phyloP scores from a whole-genome alignment of 257 asterid genomes.

The Datura wrightii region DNA sequence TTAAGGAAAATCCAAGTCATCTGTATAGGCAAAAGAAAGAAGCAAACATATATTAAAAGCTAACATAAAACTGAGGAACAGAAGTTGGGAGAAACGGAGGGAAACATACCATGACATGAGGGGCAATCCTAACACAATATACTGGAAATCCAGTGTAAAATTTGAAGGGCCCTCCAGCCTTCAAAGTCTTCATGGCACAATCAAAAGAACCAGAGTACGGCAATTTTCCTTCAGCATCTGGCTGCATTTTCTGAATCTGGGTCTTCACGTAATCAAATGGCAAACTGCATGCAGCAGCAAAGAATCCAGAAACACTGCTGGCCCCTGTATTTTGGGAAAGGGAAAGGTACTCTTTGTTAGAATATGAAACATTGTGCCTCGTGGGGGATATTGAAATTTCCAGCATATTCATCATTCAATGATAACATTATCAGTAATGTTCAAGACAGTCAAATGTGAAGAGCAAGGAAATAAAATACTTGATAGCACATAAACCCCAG shows the following conservation, averaged over 20 bases:
- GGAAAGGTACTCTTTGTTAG: background rate
- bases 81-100: constrained; percentile 33
- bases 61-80: too few species aligned
- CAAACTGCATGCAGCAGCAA: constrained; percentile 92
- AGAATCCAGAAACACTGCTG: constrained; percentile 86
- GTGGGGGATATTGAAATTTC: background rate
- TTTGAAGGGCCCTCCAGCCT: constrained; percentile 81
- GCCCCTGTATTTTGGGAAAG: constrained; percentile 57
- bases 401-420: constrained; percentile 13
- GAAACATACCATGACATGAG: constrained; percentile 93
- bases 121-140: constrained; percentile 92
- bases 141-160: constrained; percentile 97
- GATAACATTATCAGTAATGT: background rate
- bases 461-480: background rate
- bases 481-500: background rate
- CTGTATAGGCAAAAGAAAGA: constrained; percentile 48
- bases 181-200: constrained; percentile 76
- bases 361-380: background rate
- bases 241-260: constrained; percentile 97
- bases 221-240: constrained; percentile 79
- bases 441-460: background rate
- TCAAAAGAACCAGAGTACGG: constrained; percentile 90
- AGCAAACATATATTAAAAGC: background rate
- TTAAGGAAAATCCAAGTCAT: constrained; percentile 97
- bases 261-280: constrained; percentile 96